Percentiles rank a stretch among this genome's conserved stretches.
These are phyloP conservation scores for Entonaema liquescens DNA, from an alignment of 495 filamentous ascomycete species.

Conservation along the genomic window DNA sequence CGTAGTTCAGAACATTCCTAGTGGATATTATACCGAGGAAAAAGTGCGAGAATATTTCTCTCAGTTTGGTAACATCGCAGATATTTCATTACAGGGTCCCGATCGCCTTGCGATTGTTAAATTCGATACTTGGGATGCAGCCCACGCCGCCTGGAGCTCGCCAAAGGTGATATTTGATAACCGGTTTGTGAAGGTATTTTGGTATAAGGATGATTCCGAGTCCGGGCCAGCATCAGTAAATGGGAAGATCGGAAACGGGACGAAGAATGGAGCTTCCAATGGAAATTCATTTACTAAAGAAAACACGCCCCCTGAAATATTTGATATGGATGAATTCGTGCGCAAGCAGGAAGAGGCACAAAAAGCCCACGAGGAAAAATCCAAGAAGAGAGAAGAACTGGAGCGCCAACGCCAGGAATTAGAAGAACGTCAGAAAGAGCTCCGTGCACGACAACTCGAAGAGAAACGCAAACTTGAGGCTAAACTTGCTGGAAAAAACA, in stretches of 20 bases:
- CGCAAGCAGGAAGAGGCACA: constrained; percentile 82
- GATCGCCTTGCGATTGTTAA: constrained; percentile 84
- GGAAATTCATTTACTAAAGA: constrained; percentile 21
- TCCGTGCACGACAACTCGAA: constrained; percentile 76
- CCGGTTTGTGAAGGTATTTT: constrained; percentile 97
- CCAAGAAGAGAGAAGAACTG: constrained; percentile 75
- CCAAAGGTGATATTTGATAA: constrained; percentile 98
- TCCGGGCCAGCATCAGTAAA: constrained; percentile 32
- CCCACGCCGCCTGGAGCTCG: constrained; percentile 84
- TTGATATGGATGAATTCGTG: constrained; percentile 82
- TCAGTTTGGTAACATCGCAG: constrained; percentile 79
- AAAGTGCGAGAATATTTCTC: constrained; percentile 83
- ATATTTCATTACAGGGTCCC: constrained; percentile 77
- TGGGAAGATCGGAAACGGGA: constrained; percentile 36
- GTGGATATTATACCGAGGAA: constrained; percentile 80
- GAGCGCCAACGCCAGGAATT: constrained; percentile 76
- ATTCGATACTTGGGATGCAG: constrained; percentile 74
- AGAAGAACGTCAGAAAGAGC: constrained; percentile 77
- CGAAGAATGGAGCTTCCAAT: constrained; percentile 32
- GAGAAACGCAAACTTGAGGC: constrained; percentile 74
- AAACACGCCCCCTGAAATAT: constrained; percentile 56
- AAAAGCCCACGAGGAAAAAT: constrained; percentile 77
- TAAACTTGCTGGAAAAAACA: constrained; percentile 61
- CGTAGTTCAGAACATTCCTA: constrained; percentile 92
- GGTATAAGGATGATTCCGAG: constrained; percentile 74